Percentiles rank a stretch among this genome's conserved stretches.
Evolutionary conservation across 202 grass and related monocot species (phyloP).

Genomic region (Thinopyrum obtusiflorum): DNA sequence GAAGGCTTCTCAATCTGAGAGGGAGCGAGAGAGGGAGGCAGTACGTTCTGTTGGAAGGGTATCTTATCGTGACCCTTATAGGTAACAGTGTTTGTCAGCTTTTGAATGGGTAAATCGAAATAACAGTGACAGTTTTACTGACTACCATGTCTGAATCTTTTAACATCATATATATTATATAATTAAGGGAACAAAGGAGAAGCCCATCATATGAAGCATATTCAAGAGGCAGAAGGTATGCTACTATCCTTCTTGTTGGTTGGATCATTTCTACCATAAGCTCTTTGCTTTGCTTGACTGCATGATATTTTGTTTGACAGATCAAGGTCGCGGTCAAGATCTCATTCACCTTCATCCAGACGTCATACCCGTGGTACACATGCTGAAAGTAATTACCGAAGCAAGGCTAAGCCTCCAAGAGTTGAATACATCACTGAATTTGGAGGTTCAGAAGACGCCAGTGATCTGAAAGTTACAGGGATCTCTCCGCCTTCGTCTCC

Average conservation of each 20-base stretch:
- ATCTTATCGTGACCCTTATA: constrained; percentile 86
- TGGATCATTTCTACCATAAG: neutral
- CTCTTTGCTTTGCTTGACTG: constrained; percentile 9
- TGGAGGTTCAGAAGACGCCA: constrained; percentile 64
- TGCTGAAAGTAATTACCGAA: constrained; percentile 68
- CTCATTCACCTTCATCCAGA: constrained; percentile 72
- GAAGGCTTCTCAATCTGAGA: constrained; percentile 93
- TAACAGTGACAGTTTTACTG: neutral
- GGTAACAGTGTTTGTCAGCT: constrained; percentile 43
- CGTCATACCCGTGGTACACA: constrained; percentile 51
- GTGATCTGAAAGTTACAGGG: constrained; percentile 62
- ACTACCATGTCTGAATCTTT: constrained; percentile 2
- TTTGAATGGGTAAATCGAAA: constrained; percentile 19
- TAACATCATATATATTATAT: constrained; percentile 27
- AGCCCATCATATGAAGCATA: constrained; percentile 98
- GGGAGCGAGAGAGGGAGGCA: constrained; percentile 77
- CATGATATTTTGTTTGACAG: constrained; percentile 34
- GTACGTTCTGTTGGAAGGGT: constrained; percentile 61
- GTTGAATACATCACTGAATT: constrained; percentile 99
- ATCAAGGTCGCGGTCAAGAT: constrained; percentile 75
- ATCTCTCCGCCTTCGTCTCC: constrained; percentile 94
- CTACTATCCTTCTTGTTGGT: constrained; percentile 26
- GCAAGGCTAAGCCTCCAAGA: constrained; percentile 71
- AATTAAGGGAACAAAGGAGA: constrained; percentile 73
- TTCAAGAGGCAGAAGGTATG: constrained; percentile 77